Percentiles rank a stretch among this genome's conserved stretches.
phyloP scores from a whole-genome alignment of 805 yeast species.

The Zygosaccharomyces bisporus region DNA sequence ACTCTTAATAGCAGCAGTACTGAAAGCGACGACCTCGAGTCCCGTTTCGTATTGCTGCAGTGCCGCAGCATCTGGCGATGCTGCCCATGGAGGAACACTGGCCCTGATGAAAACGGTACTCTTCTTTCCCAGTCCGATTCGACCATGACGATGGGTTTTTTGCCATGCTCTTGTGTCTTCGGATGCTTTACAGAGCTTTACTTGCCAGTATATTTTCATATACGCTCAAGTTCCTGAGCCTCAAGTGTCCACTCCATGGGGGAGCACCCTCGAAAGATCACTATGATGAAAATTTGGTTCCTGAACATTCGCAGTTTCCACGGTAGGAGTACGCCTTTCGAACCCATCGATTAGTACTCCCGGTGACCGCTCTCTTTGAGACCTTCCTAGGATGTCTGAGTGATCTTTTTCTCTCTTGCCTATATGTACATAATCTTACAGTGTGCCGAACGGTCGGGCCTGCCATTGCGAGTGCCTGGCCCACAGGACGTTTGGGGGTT shows the following conservation, averaged over 20 bases:
- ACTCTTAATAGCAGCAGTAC: neutral
- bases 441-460: conserved; percentile 53
- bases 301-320: conserved; percentile 97
- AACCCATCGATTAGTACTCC: conserved; percentile 69
- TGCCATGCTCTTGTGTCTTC: conserved; percentile 34
- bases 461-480: conserved; percentile 42
- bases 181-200: conserved; percentile 48
- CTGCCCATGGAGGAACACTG: conserved; percentile 15
- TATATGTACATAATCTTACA: conserved; percentile 21
- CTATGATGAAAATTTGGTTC: conserved; percentile 72
- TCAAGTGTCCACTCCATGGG: conserved; percentile 14
- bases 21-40: no score
- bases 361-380: conserved; percentile 75
- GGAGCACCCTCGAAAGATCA: conserved; percentile 18
- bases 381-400: conserved; percentile 96
- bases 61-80: conserved; percentile 7
- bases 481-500: conserved; percentile 22
- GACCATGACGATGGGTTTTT: conserved; percentile 87
- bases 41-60: neutral
- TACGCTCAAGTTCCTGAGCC: conserved; percentile 36
- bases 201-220: conserved; percentile 70
- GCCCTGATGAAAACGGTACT: conserved; percentile 51
- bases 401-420: conserved; percentile 17
- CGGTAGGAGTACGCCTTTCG: conserved; percentile 78
- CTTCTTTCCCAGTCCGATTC: conserved; percentile 92